Evolutionary conservation across 768 basidiomycete species (phyloP).

Genomic region (Saitozyma podzolica): DNA sequence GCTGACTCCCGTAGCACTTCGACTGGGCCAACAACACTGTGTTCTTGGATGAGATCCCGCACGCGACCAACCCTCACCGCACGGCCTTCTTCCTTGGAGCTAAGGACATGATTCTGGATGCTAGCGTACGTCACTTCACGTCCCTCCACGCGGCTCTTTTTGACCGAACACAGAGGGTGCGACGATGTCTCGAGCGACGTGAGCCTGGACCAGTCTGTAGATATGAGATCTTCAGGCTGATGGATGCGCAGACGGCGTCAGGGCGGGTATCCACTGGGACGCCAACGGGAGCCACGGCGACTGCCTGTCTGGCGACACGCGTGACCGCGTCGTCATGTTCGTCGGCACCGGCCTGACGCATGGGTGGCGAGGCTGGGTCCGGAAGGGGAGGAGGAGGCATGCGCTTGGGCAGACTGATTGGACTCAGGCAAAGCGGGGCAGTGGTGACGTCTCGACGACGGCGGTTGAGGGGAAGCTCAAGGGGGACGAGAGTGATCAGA

Average conservation of each 20-base stretch:
- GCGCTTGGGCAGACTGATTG: background rate
- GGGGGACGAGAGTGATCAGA: no score
- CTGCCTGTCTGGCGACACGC: conserved; percentile 36
- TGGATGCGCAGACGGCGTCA: conserved; percentile 20
- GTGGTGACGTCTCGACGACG: no score
- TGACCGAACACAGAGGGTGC: conserved; percentile 61
- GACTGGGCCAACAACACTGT: conserved; percentile 80
- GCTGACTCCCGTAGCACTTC: conserved; percentile 32
- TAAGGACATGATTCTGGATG: conserved; percentile 71
- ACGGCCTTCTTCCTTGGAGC: conserved; percentile 70
- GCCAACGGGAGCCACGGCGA: no score
- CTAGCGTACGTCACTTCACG: conserved; percentile 58
- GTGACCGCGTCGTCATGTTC: conserved; percentile 42
- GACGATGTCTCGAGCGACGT: conserved; percentile 72
- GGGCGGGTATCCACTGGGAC: no score
- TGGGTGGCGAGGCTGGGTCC: conserved; percentile 18
- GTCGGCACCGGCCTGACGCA: conserved; percentile 33
- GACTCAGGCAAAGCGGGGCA: no score
- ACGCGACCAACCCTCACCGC: conserved; percentile 67
- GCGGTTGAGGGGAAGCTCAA: no score
- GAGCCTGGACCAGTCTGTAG: no score
- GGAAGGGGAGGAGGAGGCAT: conserved; percentile 3
- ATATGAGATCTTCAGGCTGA: background rate
- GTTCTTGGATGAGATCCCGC: conserved; percentile 86
- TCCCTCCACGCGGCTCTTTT: background rate